These are phyloP conservation scores for Penium margaritaceum DNA, from an alignment of 139 green algal genomes.

Conservation along the genomic window DNA sequence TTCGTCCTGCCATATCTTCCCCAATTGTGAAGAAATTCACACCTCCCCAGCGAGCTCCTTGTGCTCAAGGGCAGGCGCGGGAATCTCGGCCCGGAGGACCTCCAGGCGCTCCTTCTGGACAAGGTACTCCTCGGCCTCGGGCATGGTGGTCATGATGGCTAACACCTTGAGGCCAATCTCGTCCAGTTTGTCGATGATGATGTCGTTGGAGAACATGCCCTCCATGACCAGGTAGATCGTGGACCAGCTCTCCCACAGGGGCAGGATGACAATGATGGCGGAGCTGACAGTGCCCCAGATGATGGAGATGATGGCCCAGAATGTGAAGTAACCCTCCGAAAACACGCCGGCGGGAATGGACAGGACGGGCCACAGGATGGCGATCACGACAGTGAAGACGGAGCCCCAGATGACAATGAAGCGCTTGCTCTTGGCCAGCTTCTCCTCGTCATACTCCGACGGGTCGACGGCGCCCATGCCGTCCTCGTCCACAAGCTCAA, in stretches of 20 bases:
- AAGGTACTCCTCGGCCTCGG: slow-evolving; percentile 6
- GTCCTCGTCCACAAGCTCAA: not conserved
- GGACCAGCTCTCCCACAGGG: slow-evolving; percentile 54
- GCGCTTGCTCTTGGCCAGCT: slow-evolving; percentile 2
- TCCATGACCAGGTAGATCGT: slow-evolving; percentile 34
- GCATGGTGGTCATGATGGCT: not conserved
- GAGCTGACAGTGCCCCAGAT: slow-evolving; percentile 61
- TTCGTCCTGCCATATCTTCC: no score
- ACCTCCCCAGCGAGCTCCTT: slow-evolving; percentile 23
- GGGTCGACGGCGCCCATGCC: not conserved
- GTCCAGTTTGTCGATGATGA: slow-evolving; percentile 28
- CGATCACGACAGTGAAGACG: slow-evolving; percentile 56
- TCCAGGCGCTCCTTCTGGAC: slow-evolving; percentile 17
- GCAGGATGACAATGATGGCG: slow-evolving; percentile 57
- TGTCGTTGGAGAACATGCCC: slow-evolving; percentile 45
- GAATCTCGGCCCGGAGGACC: not conserved
- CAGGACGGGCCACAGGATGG: slow-evolving; percentile 63
- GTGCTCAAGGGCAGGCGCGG: slow-evolving; percentile 10
- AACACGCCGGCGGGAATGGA: slow-evolving; percentile 64
- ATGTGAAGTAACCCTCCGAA: slow-evolving; percentile 63
- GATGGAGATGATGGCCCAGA: slow-evolving; percentile 64
- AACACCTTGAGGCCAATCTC: slow-evolving; percentile 36
- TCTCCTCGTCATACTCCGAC: slow-evolving; percentile 16
- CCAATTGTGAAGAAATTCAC: no score
- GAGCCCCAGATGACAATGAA: slow-evolving; percentile 50